Evolutionary conservation across 2,329 filamentous ascomycete species (phyloP).

Genomic region (Aspergillus neotritici): DNA sequence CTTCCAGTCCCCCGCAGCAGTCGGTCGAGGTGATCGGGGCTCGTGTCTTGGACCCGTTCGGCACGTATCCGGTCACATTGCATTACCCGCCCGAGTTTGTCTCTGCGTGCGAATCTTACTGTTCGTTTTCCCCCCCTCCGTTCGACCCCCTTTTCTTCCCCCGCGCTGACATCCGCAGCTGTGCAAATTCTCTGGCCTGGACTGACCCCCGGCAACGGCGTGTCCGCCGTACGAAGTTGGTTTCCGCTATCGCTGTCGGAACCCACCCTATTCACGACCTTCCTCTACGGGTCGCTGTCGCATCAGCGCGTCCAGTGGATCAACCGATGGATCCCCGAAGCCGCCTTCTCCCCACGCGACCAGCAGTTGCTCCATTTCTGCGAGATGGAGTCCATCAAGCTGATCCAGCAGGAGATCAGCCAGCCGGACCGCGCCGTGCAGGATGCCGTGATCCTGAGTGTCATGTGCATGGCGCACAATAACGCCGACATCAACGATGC

Average conservation of each 20-base stretch:
- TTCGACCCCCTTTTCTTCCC: neutral
- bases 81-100: slow-evolving; percentile 19
- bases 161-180: slow-evolving; percentile 8
- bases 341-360: slow-evolving; percentile 18
- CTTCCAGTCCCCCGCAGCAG: slow-evolving; percentile 1
- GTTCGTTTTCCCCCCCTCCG: slow-evolving; percentile 13
- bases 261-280: slow-evolving; percentile 26
- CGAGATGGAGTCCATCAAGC: slow-evolving; percentile 31
- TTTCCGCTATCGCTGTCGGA: slow-evolving; percentile 27
- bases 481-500: slow-evolving; percentile 18
- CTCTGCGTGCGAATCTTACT: slow-evolving; percentile 22
- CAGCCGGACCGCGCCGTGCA: slow-evolving; percentile 27
- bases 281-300: slow-evolving; percentile 28
- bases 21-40: slow-evolving; percentile 19
- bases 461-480: slow-evolving; percentile 33
- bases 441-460: slow-evolving; percentile 33
- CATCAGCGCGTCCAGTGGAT: slow-evolving; percentile 29
- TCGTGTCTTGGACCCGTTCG: slow-evolving; percentile 24
- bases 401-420: slow-evolving; percentile 31
- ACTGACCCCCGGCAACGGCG: slow-evolving; percentile 15
- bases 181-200: slow-evolving; percentile 26
- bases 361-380: slow-evolving; percentile 20
- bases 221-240: slow-evolving; percentile 17
- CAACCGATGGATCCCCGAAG: slow-evolving; percentile 19
- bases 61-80: slow-evolving; percentile 15